phyloP scores from a whole-genome alignment of 805 yeast species.

The Saccharomycopsis schoenii region DNA sequence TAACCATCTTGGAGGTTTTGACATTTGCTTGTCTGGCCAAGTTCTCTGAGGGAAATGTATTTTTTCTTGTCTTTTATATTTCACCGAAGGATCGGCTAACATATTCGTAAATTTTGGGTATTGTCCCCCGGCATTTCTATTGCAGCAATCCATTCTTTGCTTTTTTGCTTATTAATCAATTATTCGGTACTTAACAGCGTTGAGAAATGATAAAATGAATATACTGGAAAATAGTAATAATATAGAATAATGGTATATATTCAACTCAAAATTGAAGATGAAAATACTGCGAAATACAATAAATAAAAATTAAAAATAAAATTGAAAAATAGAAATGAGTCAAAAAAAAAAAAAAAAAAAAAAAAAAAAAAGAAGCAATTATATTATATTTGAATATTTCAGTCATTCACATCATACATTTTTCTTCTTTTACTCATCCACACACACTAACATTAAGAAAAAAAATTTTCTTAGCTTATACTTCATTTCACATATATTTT shows the following conservation, averaged over 20 bases:
- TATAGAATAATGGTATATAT: neutral
- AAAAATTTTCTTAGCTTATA: neutral
- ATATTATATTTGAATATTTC: neutral
- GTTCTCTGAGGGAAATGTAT: constrained; percentile 50
- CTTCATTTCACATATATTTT: neutral
- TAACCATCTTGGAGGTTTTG: constrained; percentile 72
- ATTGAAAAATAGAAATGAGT: neutral
- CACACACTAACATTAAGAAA: neutral
- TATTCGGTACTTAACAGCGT: neutral
- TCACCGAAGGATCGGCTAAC: constrained; percentile 61
- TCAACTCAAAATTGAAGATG: neutral
- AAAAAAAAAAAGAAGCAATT: neutral
- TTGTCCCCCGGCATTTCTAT: constrained; percentile 7
- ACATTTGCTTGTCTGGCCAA: constrained; percentile 61
- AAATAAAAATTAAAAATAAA: neutral
- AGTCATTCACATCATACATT: neutral
- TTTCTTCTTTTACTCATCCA: neutral
- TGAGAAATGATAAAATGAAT: neutral
- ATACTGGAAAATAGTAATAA: too few species aligned
- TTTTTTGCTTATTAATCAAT: neutral
- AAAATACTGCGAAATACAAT: neutral
- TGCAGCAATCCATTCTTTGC: constrained; percentile 16
- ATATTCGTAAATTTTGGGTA: constrained; percentile 27
- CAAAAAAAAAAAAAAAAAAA: too few species aligned
- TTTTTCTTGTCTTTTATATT: constrained; percentile 48